Base-by-base conservation (phyloP, 352 stramenopile genomes). In the Globisporangium cederbergense region DNA sequence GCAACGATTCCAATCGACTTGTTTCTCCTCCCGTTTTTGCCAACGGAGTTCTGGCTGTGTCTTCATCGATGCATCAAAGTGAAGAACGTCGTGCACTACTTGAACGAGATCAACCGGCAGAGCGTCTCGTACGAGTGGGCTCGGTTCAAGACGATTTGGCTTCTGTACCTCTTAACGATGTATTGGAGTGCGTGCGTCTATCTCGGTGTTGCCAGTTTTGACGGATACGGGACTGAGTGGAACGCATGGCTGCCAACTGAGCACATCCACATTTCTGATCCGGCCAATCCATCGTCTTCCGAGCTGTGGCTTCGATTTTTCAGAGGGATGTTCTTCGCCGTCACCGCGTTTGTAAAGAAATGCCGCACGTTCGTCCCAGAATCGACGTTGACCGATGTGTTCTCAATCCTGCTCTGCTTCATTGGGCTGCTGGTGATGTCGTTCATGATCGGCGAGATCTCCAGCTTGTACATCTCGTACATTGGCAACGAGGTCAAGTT, bases 361-460 rank as follows among this genome's bases (percentile, higher is more conserved):
- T 70, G 72, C 38, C 70, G 75, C 2, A 82, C 72, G 0, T 79
- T 79, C 52, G 68, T 64, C 7, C 72, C 75, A 0, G 65, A 75
- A 40, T 73, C 67, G 0, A 78, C 71, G 22, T 58, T 28, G 1
- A 66, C 79, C 10, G 66, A 76, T 43, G 65, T 78, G 2, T 89
- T 91, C 50, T 76, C 79, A 13, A 78, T 87, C 55, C n/a, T 71
- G 2, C 68, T 84, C 18, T 88, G 76, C 59, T 89, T 89, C 56
- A 42, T 72, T 4, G 77, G 82, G 0, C 52, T 84, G 1, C 69
- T 91, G 16, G 69, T 76, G 1, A 88, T 87, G 75, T 78, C 76
- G 2, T 91, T 89, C 65, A 84, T 89, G 71, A 89, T 89, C 56
- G 78, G 82, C 5, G 79, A 91, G 45, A 79, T 88, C 40, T 79